Percentiles rank a stretch among this genome's conserved stretches.
These are phyloP conservation scores for Setaria italica DNA, from an alignment of 202 grass and related monocot genomes.

Conservation along the genomic window DNA sequence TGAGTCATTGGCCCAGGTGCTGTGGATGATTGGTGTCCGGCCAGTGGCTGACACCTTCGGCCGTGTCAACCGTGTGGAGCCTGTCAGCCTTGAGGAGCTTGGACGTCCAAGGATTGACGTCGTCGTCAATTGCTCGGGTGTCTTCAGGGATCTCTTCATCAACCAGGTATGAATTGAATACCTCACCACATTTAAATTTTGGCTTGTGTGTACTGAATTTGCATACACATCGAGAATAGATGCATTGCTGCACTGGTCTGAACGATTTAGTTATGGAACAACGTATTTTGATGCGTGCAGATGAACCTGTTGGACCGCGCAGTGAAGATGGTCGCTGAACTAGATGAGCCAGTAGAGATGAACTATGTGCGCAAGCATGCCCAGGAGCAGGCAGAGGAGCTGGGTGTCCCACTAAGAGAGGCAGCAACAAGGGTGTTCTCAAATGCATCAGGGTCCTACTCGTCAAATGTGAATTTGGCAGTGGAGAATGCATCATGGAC, in stretches of 20 bases:
- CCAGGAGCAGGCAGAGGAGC: slow-evolving; percentile 79
- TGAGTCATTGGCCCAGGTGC: slow-evolving; percentile 88
- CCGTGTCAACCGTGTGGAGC: slow-evolving; percentile 95
- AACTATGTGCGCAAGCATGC: slow-evolving; percentile 98
- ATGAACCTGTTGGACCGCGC: slow-evolving; percentile 96
- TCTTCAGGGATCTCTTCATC: slow-evolving; percentile 99
- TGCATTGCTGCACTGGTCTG: slow-evolving; percentile 2
- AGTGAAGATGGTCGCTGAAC: slow-evolving; percentile 92
- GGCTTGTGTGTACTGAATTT: slow-evolving; percentile 1
- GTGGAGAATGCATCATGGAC: slow-evolving; percentile 98
- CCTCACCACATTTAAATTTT: background rate
- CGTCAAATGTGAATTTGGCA: slow-evolving; percentile 91
- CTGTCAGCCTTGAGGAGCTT: slow-evolving; percentile 95
- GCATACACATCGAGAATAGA: background rate
- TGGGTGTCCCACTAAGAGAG: slow-evolving; percentile 78
- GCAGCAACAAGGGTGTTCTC: slow-evolving; percentile 97
- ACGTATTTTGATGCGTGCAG: slow-evolving; percentile 52
- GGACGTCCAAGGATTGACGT: slow-evolving; percentile 92
- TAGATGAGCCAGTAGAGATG: slow-evolving; percentile 87
- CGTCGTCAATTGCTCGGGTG: slow-evolving; percentile 96
- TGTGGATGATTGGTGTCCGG: slow-evolving; percentile 96
- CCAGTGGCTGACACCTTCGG: slow-evolving; percentile 84
- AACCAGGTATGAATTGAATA: slow-evolving; percentile 73
- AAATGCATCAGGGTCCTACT: slow-evolving; percentile 96
- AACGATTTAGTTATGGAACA: slow-evolving; percentile 37